A percentile compares a stretch with the other conserved stretches of the same genome.
These are phyloP conservation scores for Paramecium pentaurelia DNA, from an alignment of 73 alveolate genomes.

Conservation along the genomic window DNA sequence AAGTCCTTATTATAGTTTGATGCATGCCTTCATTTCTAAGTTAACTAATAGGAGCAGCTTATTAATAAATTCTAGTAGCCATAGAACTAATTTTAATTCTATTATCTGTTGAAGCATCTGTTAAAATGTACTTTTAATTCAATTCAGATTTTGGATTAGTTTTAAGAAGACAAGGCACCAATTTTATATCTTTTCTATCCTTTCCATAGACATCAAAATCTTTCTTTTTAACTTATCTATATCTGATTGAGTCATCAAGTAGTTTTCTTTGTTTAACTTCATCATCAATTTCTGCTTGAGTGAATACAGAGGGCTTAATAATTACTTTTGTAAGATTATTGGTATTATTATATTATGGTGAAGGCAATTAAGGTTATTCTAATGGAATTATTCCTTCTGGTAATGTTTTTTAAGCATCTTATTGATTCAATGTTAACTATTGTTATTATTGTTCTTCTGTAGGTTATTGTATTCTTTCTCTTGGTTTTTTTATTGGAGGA, in stretches of 20 bases:
- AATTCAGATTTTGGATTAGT: slow-evolving; percentile 87
- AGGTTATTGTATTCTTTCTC: not conserved
- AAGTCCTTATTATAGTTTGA: slow-evolving; percentile 87
- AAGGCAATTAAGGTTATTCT: not conserved
- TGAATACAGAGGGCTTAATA: slow-evolving; percentile 53
- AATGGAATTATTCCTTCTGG: not conserved
- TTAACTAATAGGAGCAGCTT: slow-evolving; percentile 94
- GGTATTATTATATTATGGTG: slow-evolving; percentile 11
- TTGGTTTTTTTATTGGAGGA: slow-evolving; percentile 13
- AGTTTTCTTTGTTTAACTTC: slow-evolving; percentile 56
- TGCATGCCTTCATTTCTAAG: slow-evolving; percentile 96
- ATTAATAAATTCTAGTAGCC: slow-evolving; percentile 89
- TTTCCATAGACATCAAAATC: slow-evolving; percentile 79
- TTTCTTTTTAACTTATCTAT: slow-evolving; percentile 69
- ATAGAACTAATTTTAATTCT: slow-evolving; percentile 93
- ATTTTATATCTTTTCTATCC: slow-evolving; percentile 69
- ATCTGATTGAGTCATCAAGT: slow-evolving; percentile 51
- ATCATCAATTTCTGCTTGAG: slow-evolving; percentile 61
- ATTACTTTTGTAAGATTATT: not conserved
- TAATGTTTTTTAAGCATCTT: not conserved
- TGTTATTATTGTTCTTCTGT: not conserved
- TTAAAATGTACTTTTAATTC: slow-evolving; percentile 91
- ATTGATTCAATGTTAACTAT: not conserved
- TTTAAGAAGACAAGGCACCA: slow-evolving; percentile 69
- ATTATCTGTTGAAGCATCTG: slow-evolving; percentile 93